Evolutionary conservation across 495 filamentous ascomycete species (phyloP), one percentile per base, ranked within the genome.

Genomic region (Apodospora peruviana): DNA sequence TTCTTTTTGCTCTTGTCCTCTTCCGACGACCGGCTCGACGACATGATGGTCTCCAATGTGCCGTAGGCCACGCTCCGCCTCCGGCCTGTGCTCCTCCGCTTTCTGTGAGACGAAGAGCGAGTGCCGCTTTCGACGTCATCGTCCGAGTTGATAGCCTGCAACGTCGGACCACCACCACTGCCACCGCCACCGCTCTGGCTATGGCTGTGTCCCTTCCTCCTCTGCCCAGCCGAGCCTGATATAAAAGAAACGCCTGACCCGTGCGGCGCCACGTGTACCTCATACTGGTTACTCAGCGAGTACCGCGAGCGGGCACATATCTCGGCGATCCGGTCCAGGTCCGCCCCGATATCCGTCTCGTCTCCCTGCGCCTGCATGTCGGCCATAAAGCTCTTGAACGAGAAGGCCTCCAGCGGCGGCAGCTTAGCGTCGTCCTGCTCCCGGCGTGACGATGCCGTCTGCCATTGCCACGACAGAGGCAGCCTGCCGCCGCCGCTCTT

Each of bases 21-120:
- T 21, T 78, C 75, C 5, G 75, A 78, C 16, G 76, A 78, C 38
- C 75, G 69, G 47, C 76, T 79, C 0, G 71, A 75, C 37, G 72
- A 77, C 66, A 79, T 79, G 54, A 79, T 79, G 1, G 76, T 81
- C 43, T 81, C 76, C 19, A 81, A 49, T 3, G 75, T 79, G 4
- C 74, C 73, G 45, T 77, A 75, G 5, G 77, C 76, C 3, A 58
- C 61, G 22, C 72, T 76, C 47, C 66, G 72, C 40, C 70, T 56
- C 47, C 70, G 57, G 9, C 58, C 62, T 20, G 57, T 56, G 46
- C 60, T 63, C 45, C 53, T 60, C 36, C 53, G 55, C 43, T 55
- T 61, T 45, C 56, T 39, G 16, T 50, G 63, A 34, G 51, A 51
- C 14, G 51, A 55, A 12, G 56, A 41, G 25, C 50, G 29, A 10